Evolutionary conservation across 2,329 filamentous ascomycete genomes (phyloP).

Genomic region (Graphilbum fragrans): DNA sequence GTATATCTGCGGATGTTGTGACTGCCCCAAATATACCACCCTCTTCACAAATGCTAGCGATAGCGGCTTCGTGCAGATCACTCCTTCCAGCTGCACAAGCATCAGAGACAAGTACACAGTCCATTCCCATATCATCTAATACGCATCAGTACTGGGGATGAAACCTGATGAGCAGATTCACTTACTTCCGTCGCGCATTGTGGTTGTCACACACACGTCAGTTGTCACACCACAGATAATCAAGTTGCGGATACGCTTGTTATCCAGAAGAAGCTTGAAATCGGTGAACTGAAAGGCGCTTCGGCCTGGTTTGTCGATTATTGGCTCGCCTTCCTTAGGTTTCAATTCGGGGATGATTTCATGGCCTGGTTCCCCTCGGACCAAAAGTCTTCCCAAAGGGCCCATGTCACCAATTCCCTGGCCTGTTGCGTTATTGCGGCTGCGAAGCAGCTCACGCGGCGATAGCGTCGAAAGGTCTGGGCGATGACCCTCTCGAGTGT

Average conservation of each 20-base stretch:
- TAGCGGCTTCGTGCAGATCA: slow-evolving; percentile 5
- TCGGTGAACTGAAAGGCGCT: slow-evolving; percentile 7
- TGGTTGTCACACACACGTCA: slow-evolving; percentile 5
- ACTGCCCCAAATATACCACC: slow-evolving; percentile 9
- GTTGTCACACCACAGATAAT: slow-evolving; percentile 7
- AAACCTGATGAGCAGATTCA: too few relatives aligned
- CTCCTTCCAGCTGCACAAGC: slow-evolving; percentile 3
- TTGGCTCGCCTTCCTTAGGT: slow-evolving; percentile 1
- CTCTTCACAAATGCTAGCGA: slow-evolving; percentile 5
- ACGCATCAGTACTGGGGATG: too few relatives aligned
- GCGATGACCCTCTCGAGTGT: slow-evolving; percentile 8
- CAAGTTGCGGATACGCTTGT: slow-evolving; percentile 4
- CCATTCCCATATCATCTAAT: slow-evolving; percentile 8
- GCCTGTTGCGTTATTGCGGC: slow-evolving; percentile 4
- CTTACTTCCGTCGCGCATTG: slow-evolving; percentile 7
- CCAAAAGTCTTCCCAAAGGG: slow-evolving; percentile 5
- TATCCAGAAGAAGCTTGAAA: slow-evolving; percentile 5
- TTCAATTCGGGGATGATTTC: slow-evolving; percentile 4
- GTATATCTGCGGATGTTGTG: background rate
- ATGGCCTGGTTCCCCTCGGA: slow-evolving; percentile 7
- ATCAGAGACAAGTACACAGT: slow-evolving; percentile 6
- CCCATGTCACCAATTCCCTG: slow-evolving; percentile 6
- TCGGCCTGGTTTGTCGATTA: slow-evolving; percentile 7
- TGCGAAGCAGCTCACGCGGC: slow-evolving; percentile 1
- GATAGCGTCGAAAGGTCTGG: slow-evolving; percentile 6